phyloP scores from a whole-genome alignment of 345 rosid genomes.

The Microthlaspi erraticum region DNA sequence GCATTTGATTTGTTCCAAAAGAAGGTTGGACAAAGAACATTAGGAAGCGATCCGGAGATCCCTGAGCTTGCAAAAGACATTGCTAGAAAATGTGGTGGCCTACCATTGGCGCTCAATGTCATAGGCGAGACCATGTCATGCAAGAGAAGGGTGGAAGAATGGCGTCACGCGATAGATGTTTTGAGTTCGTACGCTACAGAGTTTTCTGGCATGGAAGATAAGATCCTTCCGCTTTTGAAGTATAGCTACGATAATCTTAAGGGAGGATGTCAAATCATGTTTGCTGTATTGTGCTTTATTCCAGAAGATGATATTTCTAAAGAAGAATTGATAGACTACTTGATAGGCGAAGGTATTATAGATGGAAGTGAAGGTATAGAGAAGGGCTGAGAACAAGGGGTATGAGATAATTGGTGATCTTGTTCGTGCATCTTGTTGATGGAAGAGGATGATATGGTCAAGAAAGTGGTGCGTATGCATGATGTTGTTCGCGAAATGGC shows the following conservation, averaged over 20 bases:
- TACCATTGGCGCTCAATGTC: constrained; percentile 50
- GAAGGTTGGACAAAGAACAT: background rate
- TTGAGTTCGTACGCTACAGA: constrained; percentile 32
- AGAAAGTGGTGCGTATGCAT: constrained; percentile 51
- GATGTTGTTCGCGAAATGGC: constrained; percentile 52
- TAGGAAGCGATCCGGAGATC: constrained; percentile 21
- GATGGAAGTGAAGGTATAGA: constrained; percentile 27
- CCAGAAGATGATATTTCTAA: constrained; percentile 40
- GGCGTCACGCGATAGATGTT: constrained; percentile 45
- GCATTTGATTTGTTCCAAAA: too few relatives aligned
- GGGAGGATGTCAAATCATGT: constrained; percentile 31
- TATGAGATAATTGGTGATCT: constrained; percentile 34
- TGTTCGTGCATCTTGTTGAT: constrained; percentile 36
- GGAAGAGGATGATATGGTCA: constrained; percentile 30
- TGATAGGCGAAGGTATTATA: constrained; percentile 40
- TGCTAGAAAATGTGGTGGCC: constrained; percentile 41
- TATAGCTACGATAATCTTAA: constrained; percentile 31
- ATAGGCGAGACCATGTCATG: constrained; percentile 47
- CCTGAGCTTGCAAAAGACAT: constrained; percentile 35
- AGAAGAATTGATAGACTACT: constrained; percentile 36
- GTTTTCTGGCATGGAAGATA: constrained; percentile 28
- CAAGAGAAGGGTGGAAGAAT: constrained; percentile 29
- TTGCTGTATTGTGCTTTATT: constrained; percentile 48
- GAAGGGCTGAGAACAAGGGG: constrained; percentile 29
- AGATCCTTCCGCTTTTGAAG: constrained; percentile 44